Evolutionary conservation across 768 basidiomycete genomes (phyloP).

Genomic region (Chiua virens): DNA sequence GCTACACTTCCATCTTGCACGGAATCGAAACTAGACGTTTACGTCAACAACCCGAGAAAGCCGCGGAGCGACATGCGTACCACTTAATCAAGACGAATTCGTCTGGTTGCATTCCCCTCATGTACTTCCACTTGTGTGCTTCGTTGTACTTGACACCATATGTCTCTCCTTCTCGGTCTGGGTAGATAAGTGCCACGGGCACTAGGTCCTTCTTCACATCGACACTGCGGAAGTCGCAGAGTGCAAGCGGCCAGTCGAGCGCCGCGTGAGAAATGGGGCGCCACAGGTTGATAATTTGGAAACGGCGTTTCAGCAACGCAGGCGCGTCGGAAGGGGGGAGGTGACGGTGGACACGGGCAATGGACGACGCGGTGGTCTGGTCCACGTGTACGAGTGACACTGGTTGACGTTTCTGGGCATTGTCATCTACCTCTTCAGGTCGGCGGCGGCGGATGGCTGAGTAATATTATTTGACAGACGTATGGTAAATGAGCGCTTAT

Average conservation of each 20-base stretch:
- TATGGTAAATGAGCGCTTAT: no score
- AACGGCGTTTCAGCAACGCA: no score
- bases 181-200: constrained; percentile 39
- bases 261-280: constrained; percentile 47
- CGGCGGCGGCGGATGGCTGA: constrained; percentile 45
- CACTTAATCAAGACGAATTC: constrained; percentile 51
- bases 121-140: constrained; percentile 45
- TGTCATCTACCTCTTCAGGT: constrained; percentile 34
- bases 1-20: constrained; percentile 37
- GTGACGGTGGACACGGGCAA: no score
- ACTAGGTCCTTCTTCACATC: constrained; percentile 39
- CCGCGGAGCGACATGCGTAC: constrained; percentile 24
- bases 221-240: constrained; percentile 48
- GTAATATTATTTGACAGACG: no score
- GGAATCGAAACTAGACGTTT: constrained; percentile 32
- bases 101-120: constrained; percentile 43
- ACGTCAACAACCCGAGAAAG: background rate
- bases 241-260: constrained; percentile 47
- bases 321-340: no score
- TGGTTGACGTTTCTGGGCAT: constrained; percentile 44
- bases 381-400: constrained; percentile 45
- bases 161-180: constrained; percentile 46
- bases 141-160: constrained; percentile 39
- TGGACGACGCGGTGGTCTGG: constrained; percentile 41
- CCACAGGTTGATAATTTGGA: constrained; percentile 58